Conservation (phyloP, 169 alveolate species). For the Eimeria nieschulzi region DNA sequence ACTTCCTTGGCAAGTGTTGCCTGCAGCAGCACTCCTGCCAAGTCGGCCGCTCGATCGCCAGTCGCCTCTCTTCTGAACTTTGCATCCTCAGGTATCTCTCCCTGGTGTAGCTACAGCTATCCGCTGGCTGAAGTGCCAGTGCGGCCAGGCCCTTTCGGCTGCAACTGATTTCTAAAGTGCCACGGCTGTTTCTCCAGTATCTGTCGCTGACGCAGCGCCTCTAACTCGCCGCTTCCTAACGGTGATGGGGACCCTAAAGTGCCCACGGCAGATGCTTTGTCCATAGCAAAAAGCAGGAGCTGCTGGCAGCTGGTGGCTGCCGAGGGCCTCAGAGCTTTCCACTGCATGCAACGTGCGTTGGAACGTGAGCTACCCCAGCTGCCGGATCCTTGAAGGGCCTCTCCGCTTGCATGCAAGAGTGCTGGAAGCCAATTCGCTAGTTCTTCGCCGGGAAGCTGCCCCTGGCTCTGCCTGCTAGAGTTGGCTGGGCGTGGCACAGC, state of each 20-base stretch:
- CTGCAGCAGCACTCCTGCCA: conserved; percentile 9
- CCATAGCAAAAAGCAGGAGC: conserved; percentile 36
- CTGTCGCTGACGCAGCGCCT: too few relatives aligned
- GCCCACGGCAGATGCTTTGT: too few relatives aligned
- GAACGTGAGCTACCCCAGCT: background rate
- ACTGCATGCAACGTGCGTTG: conserved; percentile 11
- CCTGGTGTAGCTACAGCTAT: too few relatives aligned
- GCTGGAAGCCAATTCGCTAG: conserved; percentile 16
- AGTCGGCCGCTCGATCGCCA: background rate
- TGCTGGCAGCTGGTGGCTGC: conserved; percentile 5
- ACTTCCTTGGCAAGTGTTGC: conserved; percentile 24
- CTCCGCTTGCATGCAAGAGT: background rate
- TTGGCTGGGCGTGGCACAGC: background rate
- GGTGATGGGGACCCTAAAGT: too few relatives aligned
- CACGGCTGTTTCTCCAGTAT: too few relatives aligned
- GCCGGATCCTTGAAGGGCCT: conserved; percentile 2
- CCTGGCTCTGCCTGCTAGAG: background rate
- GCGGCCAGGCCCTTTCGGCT: too few relatives aligned
- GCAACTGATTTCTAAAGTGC: too few relatives aligned
- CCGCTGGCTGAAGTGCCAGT: too few relatives aligned
- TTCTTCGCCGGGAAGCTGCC: conserved; percentile 21
- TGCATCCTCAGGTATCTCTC: too few relatives aligned
- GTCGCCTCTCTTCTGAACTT: too few relatives aligned
- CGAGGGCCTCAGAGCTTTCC: background rate
- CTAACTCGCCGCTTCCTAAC: too few relatives aligned